Conservation (phyloP, 768 basidiomycete species). For the Amanita rimosa region DNA sequence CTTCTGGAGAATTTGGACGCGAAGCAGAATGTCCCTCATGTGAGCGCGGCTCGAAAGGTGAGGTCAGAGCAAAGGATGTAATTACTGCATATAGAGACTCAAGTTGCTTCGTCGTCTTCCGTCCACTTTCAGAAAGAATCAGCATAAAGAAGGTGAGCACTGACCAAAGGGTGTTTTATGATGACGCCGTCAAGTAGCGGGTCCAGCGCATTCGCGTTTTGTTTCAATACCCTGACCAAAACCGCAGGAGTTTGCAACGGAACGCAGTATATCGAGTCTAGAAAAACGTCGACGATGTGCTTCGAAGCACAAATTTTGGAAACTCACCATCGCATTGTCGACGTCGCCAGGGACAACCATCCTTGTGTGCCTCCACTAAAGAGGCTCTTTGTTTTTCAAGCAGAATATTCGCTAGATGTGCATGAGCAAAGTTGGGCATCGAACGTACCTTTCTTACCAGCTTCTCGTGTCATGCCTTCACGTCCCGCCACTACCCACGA, state of each 20-base stretch:
- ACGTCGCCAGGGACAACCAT: constrained; percentile 76
- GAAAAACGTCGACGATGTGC: background rate
- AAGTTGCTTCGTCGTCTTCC: constrained; percentile 48
- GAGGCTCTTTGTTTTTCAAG: constrained; percentile 62
- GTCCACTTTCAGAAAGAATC: constrained; percentile 3
- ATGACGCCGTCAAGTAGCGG: constrained; percentile 38
- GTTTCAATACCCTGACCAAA: constrained; percentile 51
- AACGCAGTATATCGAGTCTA: constrained; percentile 65
- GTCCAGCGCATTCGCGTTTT: constrained; percentile 41
- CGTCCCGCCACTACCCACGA: constrained; percentile 67
- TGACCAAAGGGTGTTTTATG: constrained; percentile 67
- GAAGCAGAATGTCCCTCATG: constrained; percentile 11
- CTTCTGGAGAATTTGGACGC: background rate
- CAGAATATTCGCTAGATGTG: constrained; percentile 44
- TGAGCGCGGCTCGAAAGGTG: constrained; percentile 7
- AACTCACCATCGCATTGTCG: constrained; percentile 69
- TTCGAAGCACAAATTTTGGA: background rate
- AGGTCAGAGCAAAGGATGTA: background rate
- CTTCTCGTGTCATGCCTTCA: constrained; percentile 65
- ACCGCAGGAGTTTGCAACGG: constrained; percentile 55
- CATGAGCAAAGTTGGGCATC: constrained; percentile 7
- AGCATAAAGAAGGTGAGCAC: constrained; percentile 12
- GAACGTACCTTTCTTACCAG: constrained; percentile 46
- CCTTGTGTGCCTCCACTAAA: constrained; percentile 63
- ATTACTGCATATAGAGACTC: constrained; percentile 31